Conservation (phyloP, 2,329 filamentous ascomycete genomes). For the Onygenales sp. region DNA sequence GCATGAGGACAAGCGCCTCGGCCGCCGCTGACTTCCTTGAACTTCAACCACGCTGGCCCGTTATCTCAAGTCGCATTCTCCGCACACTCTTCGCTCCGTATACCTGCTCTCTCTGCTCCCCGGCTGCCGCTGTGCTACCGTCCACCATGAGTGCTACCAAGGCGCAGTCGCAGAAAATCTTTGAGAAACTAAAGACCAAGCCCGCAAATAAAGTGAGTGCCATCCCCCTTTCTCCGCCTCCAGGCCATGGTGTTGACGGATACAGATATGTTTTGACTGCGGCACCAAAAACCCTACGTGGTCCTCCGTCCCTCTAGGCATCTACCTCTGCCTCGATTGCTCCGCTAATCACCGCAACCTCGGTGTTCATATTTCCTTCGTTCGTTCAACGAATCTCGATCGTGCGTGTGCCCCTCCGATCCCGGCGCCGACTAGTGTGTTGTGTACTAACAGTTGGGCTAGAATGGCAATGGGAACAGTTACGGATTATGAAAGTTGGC, state of each 20-base stretch:
- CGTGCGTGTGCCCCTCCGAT: conserved; percentile 52
- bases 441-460: conserved; percentile 16
- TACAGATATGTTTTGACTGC: conserved; percentile 94
- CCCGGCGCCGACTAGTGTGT: background rate
- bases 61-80: background rate
- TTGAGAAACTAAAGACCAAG: conserved; percentile 93
- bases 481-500: conserved; percentile 95
- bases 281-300: conserved; percentile 95
- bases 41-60: conserved; percentile 1
- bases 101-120: background rate
- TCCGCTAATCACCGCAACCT: conserved; percentile 95
- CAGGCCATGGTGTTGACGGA: conserved; percentile 15
- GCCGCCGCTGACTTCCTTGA: background rate
- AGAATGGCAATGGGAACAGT: conserved; percentile 99
- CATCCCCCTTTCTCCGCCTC: conserved; percentile 11
- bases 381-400: conserved; percentile 95
- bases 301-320: conserved; percentile 94
- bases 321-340: conserved; percentile 97
- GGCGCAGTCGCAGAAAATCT: conserved; percentile 91
- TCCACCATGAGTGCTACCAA: conserved; percentile 65
- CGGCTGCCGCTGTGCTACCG: background rate
- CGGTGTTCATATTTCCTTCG: conserved; percentile 97
- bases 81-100: conserved; percentile 8
- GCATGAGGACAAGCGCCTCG: background rate
- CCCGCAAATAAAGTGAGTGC: conserved; percentile 76